These are phyloP conservation scores for Phlebopus sp. DNA, from an alignment of 1,284 basidiomycete species.

Conservation along the genomic window DNA sequence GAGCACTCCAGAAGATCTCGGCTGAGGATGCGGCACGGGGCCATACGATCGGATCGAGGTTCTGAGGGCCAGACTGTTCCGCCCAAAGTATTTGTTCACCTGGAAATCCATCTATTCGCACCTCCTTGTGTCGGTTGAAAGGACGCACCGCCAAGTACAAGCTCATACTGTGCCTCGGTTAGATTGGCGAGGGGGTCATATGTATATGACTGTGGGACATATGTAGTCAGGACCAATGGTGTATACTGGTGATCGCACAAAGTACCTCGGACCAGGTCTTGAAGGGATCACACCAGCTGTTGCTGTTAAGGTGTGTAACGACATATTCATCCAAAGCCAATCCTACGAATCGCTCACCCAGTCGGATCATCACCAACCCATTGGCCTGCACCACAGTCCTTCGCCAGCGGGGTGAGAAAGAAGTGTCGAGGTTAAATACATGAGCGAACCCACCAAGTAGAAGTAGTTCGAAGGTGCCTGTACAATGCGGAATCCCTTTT, in stretches of 20 bases:
- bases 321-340: neutral
- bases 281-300: constrained; percentile 56
- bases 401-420: constrained; percentile 1
- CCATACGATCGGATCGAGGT: constrained; percentile 56
- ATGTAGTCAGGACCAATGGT: neutral
- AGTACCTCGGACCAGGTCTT: constrained; percentile 49
- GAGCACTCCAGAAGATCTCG: constrained; percentile 66
- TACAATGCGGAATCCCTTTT: constrained; percentile 60
- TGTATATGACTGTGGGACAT: constrained; percentile 39
- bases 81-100: constrained; percentile 53
- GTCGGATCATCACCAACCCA: constrained; percentile 67
- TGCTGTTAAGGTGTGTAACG: constrained; percentile 23
- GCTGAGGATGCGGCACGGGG: constrained; percentile 59
- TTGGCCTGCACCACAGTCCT: constrained; percentile 78
- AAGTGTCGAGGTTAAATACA: constrained; percentile 3
- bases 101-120: constrained; percentile 6
- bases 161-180: constrained; percentile 31
- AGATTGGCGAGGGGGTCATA: constrained; percentile 54
- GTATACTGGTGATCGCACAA: constrained; percentile 8
- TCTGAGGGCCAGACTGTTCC: constrained; percentile 52
- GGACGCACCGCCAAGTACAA: constrained; percentile 48
- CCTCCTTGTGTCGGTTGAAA: neutral
- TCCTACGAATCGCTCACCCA: constrained; percentile 29
- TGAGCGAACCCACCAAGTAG: constrained; percentile 58
- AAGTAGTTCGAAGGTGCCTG: constrained; percentile 74